Percentiles rank a stretch among this genome's conserved stretches.
phyloP scores from a whole-genome alignment of 805 yeast species.

The Yarrowia sp. region DNA sequence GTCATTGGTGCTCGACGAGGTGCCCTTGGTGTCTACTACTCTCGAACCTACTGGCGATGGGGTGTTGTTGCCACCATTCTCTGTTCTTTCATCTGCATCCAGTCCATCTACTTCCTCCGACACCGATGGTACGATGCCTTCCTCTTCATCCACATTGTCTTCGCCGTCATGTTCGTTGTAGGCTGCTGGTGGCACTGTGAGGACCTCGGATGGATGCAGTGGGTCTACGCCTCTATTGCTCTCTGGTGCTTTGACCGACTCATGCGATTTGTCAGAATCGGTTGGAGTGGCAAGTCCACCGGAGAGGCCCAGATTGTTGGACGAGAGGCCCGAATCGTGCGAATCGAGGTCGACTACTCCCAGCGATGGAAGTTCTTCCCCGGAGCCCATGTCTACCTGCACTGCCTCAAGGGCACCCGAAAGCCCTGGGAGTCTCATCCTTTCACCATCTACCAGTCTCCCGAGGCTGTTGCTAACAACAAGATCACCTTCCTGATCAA shows the following conservation, averaged over 20 bases:
- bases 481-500: constrained; percentile 29
- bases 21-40: not conserved
- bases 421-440: constrained; percentile 68
- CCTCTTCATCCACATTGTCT: constrained; percentile 53
- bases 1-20: constrained; percentile 25
- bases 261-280: constrained; percentile 53
- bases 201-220: constrained; percentile 45
- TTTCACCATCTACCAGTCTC: constrained; percentile 47
- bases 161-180: constrained; percentile 53
- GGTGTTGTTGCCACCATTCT: constrained; percentile 48
- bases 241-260: constrained; percentile 72
- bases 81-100: constrained; percentile 47
- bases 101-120: constrained; percentile 53
- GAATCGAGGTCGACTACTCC: constrained; percentile 24
- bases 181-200: constrained; percentile 60
- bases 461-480: constrained; percentile 29
- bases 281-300: constrained; percentile 51
- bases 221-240: constrained; percentile 53
- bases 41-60: constrained; percentile 23
- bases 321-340: constrained; percentile 15
- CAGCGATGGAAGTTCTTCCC: constrained; percentile 50
- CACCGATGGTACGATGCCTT: constrained; percentile 58
- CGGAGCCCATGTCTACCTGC: constrained; percentile 58
- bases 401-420: constrained; percentile 49
- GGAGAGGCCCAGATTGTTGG: constrained; percentile 16